Base-by-base conservation (phyloP, 176 grass and related monocot genomes). In the Oryza meridionalis region DNA sequence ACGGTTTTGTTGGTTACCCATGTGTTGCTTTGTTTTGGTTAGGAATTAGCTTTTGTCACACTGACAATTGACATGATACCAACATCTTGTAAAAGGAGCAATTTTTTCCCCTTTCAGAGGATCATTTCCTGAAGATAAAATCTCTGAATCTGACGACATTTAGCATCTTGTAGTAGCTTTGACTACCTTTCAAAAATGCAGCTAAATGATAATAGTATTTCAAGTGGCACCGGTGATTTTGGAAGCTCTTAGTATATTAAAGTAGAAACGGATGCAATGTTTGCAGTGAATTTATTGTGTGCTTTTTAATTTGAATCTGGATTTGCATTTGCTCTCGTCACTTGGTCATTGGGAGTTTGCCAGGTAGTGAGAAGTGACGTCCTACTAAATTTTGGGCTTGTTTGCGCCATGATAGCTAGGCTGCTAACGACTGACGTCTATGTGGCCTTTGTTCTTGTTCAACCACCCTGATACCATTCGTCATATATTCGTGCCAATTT, bases 371-470 rank as follows among this genome's bases (percentile, higher is more conserved):
- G 0, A 33, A 43, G 51, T 37, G 45, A 68, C 72, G 43, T 66
- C 44, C 73, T 84, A 75, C 78, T 53, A 69, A 24, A 24, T 37
- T 40, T 9, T 24, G 38, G 33, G 81, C 42, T 73, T 27, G 2
- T 47, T 11, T 37, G 66, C 13, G 19, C 25, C 69, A 65, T 35
- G 37, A 17, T 38, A 7, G 16, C 1, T 9, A 1, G 67, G 67
- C 46, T 77, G 65, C 65, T 65, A 69, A 42, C 72, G 44, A 76
- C 26, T 78, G 66, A 78, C 53, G 67, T 72, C 31, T 58, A 58
- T 21, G 53, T n/a, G 53, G 6, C 16, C 53, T 58, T 58, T 58
- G 45, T 75, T 86, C 31, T 80, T 74, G 84, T 73, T 81, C 70
- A 81, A 45, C 70, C 11, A 75, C 70, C 62, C 8, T 58, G 32